These are phyloP conservation scores for Pinus taeda DNA, from an alignment of 75 land plant species.

Conservation along the genomic window DNA sequence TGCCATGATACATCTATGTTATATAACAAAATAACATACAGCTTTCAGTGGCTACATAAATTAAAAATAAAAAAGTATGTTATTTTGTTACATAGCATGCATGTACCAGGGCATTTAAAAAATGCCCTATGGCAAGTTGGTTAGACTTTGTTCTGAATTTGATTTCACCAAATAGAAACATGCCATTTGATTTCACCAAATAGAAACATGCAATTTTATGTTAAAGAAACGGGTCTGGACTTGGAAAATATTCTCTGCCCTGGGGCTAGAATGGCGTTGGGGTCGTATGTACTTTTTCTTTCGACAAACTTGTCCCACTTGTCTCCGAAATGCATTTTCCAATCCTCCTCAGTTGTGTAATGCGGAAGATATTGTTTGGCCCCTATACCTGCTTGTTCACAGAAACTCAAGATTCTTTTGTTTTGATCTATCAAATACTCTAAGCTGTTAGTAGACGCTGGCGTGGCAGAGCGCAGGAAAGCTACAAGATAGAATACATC, in stretches of 20 bases:
- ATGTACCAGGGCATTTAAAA: too few species aligned
- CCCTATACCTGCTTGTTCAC: constrained; percentile 23
- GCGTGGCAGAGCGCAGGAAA: constrained; percentile 58
- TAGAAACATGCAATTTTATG: too few species aligned
- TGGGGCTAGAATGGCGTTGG: constrained; percentile 63
- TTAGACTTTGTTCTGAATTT: too few species aligned
- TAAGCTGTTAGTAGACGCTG: constrained; percentile 21
- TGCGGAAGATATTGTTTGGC: constrained; percentile 76
- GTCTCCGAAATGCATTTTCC: constrained; percentile 65
- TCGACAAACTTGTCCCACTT: constrained; percentile 41
- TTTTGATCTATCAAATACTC: constrained; percentile 36
- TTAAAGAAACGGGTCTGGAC: background rate
- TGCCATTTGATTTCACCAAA: too few species aligned
- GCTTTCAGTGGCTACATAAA: constrained; percentile 21
- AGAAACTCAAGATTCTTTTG: constrained; percentile 40
- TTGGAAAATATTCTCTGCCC: constrained; percentile 75
- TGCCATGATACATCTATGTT: too few species aligned
- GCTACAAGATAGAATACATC: constrained; percentile 70
- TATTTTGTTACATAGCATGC: too few species aligned
- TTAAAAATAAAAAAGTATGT: too few species aligned
- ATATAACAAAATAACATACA: too few species aligned
- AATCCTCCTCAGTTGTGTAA: constrained; percentile 49
- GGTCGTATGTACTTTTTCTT: constrained; percentile 56
- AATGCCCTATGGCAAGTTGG: constrained; percentile 54
- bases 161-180: too few species aligned